Base-by-base conservation (phyloP, 164 flowering plant genomes). In the Macadamia integrifolia region DNA sequence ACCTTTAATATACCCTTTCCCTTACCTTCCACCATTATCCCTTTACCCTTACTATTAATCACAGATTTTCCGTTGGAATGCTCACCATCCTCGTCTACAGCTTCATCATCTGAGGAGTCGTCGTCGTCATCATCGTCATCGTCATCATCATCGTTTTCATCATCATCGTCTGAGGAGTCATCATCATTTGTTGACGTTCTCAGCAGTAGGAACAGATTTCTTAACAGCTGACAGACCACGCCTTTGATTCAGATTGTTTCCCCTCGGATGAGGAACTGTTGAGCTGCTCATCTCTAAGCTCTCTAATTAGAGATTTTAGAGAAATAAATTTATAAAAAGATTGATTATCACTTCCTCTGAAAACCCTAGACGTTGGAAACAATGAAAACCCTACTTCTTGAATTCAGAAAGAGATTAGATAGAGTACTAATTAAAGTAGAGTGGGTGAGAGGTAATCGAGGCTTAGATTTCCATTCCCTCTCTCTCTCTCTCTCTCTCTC, bases 1-100 rank as follows among this genome's bases (percentile, higher is more conserved):
- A 67, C 73, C 56, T 62, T 68, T 77, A 84, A 48, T 74, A 85
- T 88, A 7, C 93, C 93, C 62, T 88, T 88, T 17, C 89, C 90
- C 63, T 85, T 83, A 59, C 64, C 64, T 48, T 79, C 86, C 3
- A 4, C 72, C 78, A 82, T 31, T n/a, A 84, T 71, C 52, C 85
- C 90, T 65, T 89, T 87, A 2, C 91, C 92, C 71, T 88, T 87
- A 6, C 70, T 50, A 62, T 87, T 87, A 42, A 66, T 78, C 57
- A 46, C 77, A 4, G 68, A 65, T 40, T 78, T 64, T 2, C 79
- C 81, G 42, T 76, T 72, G 1, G 62, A 71, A 3, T 65, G 66
- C 56, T 73, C 84, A 1, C 61, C 81, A 1, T 67, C 82, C 0
- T 75, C 79, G 0, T 59, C 81, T 0, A 63, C 80, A 0, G 60